phyloP scores from a whole-genome alignment of 2,329 filamentous ascomycete species.

The Colletotrichum echinochloae region DNA sequence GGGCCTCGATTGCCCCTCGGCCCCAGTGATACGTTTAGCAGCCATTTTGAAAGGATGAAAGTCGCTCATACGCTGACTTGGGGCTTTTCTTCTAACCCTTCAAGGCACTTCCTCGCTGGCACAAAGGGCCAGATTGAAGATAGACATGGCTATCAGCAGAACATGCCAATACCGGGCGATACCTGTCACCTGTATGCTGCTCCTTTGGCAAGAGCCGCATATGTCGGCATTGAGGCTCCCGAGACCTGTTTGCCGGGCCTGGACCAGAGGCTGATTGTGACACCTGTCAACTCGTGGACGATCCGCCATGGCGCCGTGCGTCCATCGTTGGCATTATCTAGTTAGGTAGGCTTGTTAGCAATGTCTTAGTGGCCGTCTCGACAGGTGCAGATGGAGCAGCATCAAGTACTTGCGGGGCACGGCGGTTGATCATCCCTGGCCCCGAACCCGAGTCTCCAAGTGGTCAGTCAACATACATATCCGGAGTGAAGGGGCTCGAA shows the following conservation, averaged over 20 bases:
- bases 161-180: constrained; percentile 3
- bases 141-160: neutral
- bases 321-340: neutral
- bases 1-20: constrained; percentile 18
- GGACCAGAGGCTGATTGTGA: constrained; percentile 18
- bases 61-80: neutral
- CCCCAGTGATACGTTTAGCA: neutral
- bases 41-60: neutral
- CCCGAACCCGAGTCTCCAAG: neutral
- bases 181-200: neutral
- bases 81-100: neutral
- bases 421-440: neutral
- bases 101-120: neutral
- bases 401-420: neutral
- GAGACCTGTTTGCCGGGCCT: constrained; percentile 7
- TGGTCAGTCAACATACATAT: neutral
- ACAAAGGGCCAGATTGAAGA: neutral
- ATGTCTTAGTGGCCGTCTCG: neutral
- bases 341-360: neutral
- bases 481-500: neutral
- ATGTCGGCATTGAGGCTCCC: neutral
- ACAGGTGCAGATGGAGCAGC: neutral
- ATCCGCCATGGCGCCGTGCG: constrained; percentile 16
- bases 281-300: constrained; percentile 26
- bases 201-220: neutral